Percentiles rank a stretch among this genome's conserved stretches.
These are phyloP conservation scores for Trypanosoma conorhini DNA, from an alignment of 208 protist species.

Conservation along the genomic window DNA sequence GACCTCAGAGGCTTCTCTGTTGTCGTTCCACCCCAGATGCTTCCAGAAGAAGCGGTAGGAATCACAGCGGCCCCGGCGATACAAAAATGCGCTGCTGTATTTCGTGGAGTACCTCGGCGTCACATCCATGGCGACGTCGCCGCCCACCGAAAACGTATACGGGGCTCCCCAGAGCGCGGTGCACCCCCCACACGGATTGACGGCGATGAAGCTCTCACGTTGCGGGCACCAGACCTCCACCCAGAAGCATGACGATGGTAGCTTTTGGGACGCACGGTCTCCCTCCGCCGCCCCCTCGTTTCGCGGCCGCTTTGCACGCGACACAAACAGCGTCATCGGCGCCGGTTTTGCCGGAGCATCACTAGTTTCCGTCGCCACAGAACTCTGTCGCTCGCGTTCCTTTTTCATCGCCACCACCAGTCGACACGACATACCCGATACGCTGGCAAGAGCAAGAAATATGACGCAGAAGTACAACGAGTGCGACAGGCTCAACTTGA, in stretches of 20 bases:
- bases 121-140: conserved; percentile 69
- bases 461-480: conserved; percentile 29
- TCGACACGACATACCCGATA: conserved; percentile 45
- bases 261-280: conserved; percentile 42
- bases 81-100: conserved; percentile 68
- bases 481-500: conserved; percentile 26
- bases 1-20: conserved; percentile 71
- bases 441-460: conserved; percentile 44
- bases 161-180: conserved; percentile 80
- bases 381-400: conserved; percentile 7
- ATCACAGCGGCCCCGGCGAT: conserved; percentile 58
- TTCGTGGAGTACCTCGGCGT: conserved; percentile 85
- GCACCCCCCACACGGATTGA: conserved; percentile 78
- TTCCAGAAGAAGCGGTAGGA: conserved; percentile 79
- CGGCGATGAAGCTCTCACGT: conserved; percentile 74
- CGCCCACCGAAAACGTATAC: conserved; percentile 79
- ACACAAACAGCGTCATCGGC: conserved; percentile 33
- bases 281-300: conserved; percentile 8
- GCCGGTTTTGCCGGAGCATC: conserved; percentile 1
- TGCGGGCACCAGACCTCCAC: conserved; percentile 87
- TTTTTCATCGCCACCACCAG: conserved; percentile 42
- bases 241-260: conserved; percentile 84
- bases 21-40: conserved; percentile 79
- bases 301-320: conserved; percentile 24
- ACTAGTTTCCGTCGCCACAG: conserved; percentile 5